Conservation (phyloP, 805 yeast species). For the Kluyveromyces nonfermentans region DNA sequence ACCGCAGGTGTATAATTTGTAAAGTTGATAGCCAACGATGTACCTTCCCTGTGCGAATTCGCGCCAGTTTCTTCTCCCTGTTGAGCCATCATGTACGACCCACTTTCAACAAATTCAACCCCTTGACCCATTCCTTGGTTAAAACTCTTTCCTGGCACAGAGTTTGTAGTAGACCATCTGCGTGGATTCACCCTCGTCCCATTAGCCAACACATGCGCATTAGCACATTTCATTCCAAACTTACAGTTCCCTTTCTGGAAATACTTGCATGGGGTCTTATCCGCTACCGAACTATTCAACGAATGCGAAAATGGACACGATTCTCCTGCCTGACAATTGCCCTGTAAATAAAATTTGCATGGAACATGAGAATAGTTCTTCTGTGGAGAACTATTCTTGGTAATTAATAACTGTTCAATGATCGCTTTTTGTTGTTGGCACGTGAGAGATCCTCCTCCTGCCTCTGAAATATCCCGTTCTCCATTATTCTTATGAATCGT, state of each 20-base stretch:
- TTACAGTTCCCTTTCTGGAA: slow-evolving; percentile 95
- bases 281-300: slow-evolving; percentile 40
- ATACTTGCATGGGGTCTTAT: slow-evolving; percentile 62
- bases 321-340: slow-evolving; percentile 89
- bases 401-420: slow-evolving; percentile 20
- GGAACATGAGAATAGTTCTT: slow-evolving; percentile 69
- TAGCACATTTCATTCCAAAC: slow-evolving; percentile 89
- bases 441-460: slow-evolving; percentile 7
- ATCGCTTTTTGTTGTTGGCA: slow-evolving; percentile 22
- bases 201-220: slow-evolving; percentile 84
- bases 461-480: neutral
- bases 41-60: no score
- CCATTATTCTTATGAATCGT: neutral
- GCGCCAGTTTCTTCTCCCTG: no score
- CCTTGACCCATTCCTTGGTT: neutral
- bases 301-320: slow-evolving; percentile 89
- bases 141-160: neutral
- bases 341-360: slow-evolving; percentile 86
- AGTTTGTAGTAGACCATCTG: slow-evolving; percentile 19
- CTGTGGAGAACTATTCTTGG: slow-evolving; percentile 17
- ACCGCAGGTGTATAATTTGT: neutral
- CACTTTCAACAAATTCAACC: neutral
- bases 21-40: neutral
- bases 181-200: slow-evolving; percentile 66
- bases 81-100: neutral